phyloP scores from a whole-genome alignment of 164 flowering plant genomes.

The grape (Vitis vinifera) region DNA sequence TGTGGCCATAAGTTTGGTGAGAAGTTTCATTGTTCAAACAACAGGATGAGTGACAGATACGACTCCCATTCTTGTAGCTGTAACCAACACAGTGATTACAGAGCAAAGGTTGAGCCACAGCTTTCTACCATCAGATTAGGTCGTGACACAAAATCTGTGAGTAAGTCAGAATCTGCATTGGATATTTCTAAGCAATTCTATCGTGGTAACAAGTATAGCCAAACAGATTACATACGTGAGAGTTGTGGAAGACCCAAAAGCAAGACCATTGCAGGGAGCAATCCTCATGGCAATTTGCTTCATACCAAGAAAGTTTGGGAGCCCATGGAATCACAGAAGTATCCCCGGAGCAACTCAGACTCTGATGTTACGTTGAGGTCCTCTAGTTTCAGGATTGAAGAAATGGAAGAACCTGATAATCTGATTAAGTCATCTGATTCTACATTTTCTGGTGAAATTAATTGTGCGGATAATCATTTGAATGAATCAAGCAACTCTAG shows the following conservation, averaged over 20 bases:
- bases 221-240: slow-evolving; percentile 44
- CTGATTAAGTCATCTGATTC: slow-evolving; percentile 22
- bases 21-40: slow-evolving; percentile 50
- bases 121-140: slow-evolving; percentile 36
- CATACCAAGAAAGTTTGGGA: slow-evolving; percentile 85
- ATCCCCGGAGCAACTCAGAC: slow-evolving; percentile 64
- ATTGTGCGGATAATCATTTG: slow-evolving; percentile 18
- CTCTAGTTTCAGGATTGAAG: slow-evolving; percentile 41
- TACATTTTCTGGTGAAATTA: slow-evolving; percentile 12
- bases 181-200: slow-evolving; percentile 56
- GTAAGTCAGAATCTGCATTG: slow-evolving; percentile 45
- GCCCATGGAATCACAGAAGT: slow-evolving; percentile 66
- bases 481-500: slow-evolving; percentile 23
- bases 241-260: slow-evolving; percentile 50
- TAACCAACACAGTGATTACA: slow-evolving; percentile 44
- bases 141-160: slow-evolving; percentile 41
- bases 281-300: slow-evolving; percentile 31
- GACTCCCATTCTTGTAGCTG: slow-evolving; percentile 68
- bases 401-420: slow-evolving; percentile 17
- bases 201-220: slow-evolving; percentile 48
- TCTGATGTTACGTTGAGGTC: slow-evolving; percentile 55
- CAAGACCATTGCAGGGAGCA: slow-evolving; percentile 36
- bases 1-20: slow-evolving; percentile 49
- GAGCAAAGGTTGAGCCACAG: slow-evolving; percentile 38
- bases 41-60: slow-evolving; percentile 51